phyloP scores from a whole-genome alignment of 2,329 filamentous ascomycete species.

The Colletotrichum tropicale region DNA sequence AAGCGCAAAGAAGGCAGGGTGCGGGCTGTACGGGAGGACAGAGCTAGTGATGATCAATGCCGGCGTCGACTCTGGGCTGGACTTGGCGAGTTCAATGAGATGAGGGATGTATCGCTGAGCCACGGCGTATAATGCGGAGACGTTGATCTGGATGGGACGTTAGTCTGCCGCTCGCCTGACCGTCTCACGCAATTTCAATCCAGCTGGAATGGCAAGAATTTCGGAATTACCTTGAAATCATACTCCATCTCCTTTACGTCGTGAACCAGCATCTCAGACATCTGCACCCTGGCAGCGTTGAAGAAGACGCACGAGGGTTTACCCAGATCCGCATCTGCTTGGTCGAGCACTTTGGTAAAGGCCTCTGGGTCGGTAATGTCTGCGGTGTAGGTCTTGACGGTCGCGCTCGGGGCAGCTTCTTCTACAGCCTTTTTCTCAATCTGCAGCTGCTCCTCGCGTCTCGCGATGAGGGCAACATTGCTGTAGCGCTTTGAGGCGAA shows the following conservation, averaged over 20 bases:
- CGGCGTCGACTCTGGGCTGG: constrained; percentile 37
- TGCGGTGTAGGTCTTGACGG: constrained; percentile 45
- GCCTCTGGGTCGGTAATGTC: constrained; percentile 45
- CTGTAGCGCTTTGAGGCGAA: neutral
- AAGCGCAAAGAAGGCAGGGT: constrained; percentile 50
- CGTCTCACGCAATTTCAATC: neutral
- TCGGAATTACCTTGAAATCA: constrained; percentile 48
- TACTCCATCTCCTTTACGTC: constrained; percentile 48
- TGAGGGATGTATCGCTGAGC: constrained; percentile 51
- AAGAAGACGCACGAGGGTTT: constrained; percentile 54
- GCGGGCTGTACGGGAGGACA: constrained; percentile 49
- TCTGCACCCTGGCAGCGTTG: constrained; percentile 55
- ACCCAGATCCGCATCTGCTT: constrained; percentile 44
- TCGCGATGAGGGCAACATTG: constrained; percentile 52
- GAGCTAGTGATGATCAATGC: constrained; percentile 54
- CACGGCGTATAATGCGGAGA: constrained; percentile 50
- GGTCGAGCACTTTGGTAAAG: constrained; percentile 40
- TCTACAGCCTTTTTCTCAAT: constrained; percentile 35
- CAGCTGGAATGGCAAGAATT: neutral
- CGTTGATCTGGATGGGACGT: constrained; percentile 40
- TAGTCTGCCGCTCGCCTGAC: neutral
- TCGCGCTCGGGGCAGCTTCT: constrained; percentile 30
- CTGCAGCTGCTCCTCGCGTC: constrained; percentile 43
- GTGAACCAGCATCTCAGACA: constrained; percentile 44
- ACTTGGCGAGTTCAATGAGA: constrained; percentile 35